Evolutionary conservation across 2,329 filamentous ascomycete species (phyloP), one percentile per base, ranked within the genome.

Genomic region (Trichoderma simmonsii): DNA sequence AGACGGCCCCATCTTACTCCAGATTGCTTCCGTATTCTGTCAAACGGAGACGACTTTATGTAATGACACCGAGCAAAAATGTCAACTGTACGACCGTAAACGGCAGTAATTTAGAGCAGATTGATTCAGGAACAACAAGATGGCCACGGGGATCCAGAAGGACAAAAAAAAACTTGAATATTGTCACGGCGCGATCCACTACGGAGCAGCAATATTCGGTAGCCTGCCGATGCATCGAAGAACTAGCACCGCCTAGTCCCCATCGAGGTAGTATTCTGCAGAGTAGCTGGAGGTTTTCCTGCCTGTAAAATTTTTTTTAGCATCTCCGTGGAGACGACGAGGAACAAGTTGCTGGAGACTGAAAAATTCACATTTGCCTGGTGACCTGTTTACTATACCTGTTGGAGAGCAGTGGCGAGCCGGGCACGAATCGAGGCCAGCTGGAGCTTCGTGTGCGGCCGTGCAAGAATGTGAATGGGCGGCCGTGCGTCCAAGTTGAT

Each of bases 241-340:
- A 61, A 32, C 26, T 32, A 32, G 56, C 18, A 28, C 24, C 28
- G 28, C 28, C 66, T 69, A 69, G 36, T 24, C 66, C 24, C 4
- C 26, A 61, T 69, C 28, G 36, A 69, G 66, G 66, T 69, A 69
- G 66, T 69, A 61, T 8, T 48, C 39, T 69, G 56, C 26, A 61
- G 5, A 15, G 26, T 3, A 34, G n/a, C 36, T 32, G 14, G 36
- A 11, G 18, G 34, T 14, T 36, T n/a, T 43, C 30, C 28, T 57
- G 11, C 32, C 56, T 11, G 24, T 66, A 56, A 67, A 57, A 67
- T 11, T 30, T 43, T 59, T 59, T 39, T 51, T 36, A 64, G 61
- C 39, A 64, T 14, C 51, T 59, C 51, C 30, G 64, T 67, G 39
- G 51, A 54, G 28, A 34, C 32, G 21, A 30, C n/a, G 18, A 18